Conservation (phyloP, 192 early-diverging fungal species). For the Coemansia sp. region DNA sequence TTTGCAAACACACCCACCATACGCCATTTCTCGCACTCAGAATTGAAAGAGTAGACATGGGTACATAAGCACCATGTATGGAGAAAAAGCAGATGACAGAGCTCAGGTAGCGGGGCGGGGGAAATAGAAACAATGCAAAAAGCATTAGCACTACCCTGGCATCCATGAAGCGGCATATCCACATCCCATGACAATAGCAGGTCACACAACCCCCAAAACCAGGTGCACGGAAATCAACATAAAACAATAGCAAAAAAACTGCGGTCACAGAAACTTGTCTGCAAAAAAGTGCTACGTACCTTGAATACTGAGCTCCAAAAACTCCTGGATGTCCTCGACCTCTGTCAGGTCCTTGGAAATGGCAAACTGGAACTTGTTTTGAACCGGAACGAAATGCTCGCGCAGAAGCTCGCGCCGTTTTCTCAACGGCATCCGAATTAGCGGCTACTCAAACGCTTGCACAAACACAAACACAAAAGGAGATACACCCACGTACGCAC, state of each 20-base stretch:
- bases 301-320: slow-evolving; percentile 56
- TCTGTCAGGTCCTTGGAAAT: slow-evolving; percentile 76
- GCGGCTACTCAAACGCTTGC: slow-evolving; percentile 49
- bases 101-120: too few relatives aligned
- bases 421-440: slow-evolving; percentile 75
- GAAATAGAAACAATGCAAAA: too few relatives aligned
- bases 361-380: slow-evolving; percentile 91
- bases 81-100: too few relatives aligned
- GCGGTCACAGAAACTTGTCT: not conserved
- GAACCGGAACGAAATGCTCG: slow-evolving; percentile 70
- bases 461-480: not conserved
- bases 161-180: not conserved
- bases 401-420: slow-evolving; percentile 74
- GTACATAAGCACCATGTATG: too few relatives aligned
- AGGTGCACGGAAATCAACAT: not conserved
- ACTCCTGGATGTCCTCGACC: slow-evolving; percentile 94
- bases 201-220: not conserved
- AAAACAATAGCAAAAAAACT: not conserved
- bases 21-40: not conserved
- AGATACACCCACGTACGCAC: not conserved
- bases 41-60: not conserved
- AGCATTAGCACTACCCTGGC: not conserved
- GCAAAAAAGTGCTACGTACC: slow-evolving; percentile 25
- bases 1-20: not conserved
- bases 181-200: not conserved